Conservation (phyloP, 108 stramenopile species). For the Epipyxis sp. region DNA sequence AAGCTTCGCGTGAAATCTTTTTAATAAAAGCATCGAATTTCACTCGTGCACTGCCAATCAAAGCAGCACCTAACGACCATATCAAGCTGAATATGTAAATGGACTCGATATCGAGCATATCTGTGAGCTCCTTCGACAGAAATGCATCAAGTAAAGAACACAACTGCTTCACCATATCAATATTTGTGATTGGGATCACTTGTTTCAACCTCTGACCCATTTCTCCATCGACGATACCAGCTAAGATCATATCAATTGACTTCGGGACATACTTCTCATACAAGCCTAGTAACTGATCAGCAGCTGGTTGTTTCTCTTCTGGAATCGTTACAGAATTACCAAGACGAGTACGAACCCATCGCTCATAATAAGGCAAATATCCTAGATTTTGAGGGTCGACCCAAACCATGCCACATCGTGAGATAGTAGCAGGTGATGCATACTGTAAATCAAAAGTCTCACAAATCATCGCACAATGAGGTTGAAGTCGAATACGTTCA, state of each 20-base stretch:
- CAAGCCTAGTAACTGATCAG: conserved; percentile 47
- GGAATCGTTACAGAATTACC: conserved; percentile 46
- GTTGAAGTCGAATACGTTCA: conserved; percentile 69
- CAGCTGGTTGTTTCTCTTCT: conserved; percentile 1
- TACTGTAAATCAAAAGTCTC: conserved; percentile 72
- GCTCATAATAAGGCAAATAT: conserved; percentile 60
- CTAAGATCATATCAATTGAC: conserved; percentile 61
- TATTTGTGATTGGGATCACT: conserved; percentile 59
- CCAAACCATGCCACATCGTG: conserved; percentile 71
- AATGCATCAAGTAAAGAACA: conserved; percentile 60
- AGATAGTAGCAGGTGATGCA: conserved; percentile 68
- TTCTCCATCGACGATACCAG: conserved; percentile 61
- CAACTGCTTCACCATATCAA: conserved; percentile 67
- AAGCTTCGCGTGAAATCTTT: conserved; percentile 36
- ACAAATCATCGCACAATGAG: conserved; percentile 66
- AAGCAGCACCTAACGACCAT: conserved; percentile 62
- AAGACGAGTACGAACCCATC: conserved; percentile 55
- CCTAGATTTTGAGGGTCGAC: conserved; percentile 70
- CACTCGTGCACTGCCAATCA: conserved; percentile 42
- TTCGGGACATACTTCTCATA: conserved; percentile 60
- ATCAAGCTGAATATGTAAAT: conserved; percentile 55
- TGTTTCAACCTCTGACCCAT: conserved; percentile 56
- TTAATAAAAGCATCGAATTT: conserved; percentile 58
- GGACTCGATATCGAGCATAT: conserved; percentile 41
- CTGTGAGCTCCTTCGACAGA: conserved; percentile 39